phyloP scores from a whole-genome alignment of 352 stramenopile genomes.

The Globisporangium carolinianum region DNA sequence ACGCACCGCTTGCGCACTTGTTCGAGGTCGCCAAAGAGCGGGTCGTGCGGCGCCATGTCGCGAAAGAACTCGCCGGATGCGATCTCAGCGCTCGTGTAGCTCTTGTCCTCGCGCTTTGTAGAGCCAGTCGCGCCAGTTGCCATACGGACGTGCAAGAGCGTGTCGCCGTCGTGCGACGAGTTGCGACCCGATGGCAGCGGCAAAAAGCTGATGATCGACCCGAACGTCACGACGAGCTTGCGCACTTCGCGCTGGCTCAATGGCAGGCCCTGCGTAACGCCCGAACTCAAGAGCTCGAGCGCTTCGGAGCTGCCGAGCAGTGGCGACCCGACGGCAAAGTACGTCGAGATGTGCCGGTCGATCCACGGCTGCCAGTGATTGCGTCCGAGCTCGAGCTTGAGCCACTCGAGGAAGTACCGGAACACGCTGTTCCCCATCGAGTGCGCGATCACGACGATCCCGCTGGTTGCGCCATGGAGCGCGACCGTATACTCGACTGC shows the following conservation, averaged over 20 bases:
- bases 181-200: conserved; percentile 48
- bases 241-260: conserved; percentile 61
- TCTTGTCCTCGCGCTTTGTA: conserved; percentile 17
- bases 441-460: conserved; percentile 72
- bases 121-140: conserved; percentile 13
- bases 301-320: conserved; percentile 63
- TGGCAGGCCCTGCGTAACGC: conserved; percentile 54
- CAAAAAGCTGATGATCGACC: conserved; percentile 66
- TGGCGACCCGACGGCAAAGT: conserved; percentile 68
- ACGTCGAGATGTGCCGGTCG: conserved; percentile 63
- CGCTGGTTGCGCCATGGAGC: conserved; percentile 31
- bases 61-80: conserved; percentile 61
- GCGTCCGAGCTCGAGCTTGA: conserved; percentile 63
- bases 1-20: conserved; percentile 33
- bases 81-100: conserved; percentile 67
- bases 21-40: conserved; percentile 59
- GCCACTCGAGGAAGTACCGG: conserved; percentile 78
- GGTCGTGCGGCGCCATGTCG: conserved; percentile 55
- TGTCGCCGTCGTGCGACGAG: conserved; percentile 44
- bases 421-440: conserved; percentile 80
- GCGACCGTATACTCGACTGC: conserved; percentile 56
- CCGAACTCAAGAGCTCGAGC: conserved; percentile 61
- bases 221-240: conserved; percentile 66
- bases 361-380: conserved; percentile 77
- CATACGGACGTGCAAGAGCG: conserved; percentile 42